Percentiles rank a stretch among this genome's conserved stretches.
Evolutionary conservation across 352 stramenopile genomes (phyloP).

Genomic region (Sclerospora graminicola): DNA sequence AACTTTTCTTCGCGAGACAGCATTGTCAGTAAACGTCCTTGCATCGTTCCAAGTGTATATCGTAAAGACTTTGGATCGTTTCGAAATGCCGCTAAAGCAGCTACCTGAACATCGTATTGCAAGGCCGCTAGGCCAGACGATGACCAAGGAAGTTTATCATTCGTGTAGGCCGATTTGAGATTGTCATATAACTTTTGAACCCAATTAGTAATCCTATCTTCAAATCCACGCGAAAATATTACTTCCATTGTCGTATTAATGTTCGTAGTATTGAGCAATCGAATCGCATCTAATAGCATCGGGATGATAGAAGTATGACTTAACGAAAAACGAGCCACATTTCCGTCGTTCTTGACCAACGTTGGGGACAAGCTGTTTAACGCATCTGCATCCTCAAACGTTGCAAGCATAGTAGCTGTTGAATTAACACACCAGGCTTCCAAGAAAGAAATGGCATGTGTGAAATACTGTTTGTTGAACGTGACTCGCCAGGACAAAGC

Average conservation of each 20-base stretch:
- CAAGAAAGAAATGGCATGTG: constrained; percentile 19
- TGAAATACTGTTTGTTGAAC: constrained; percentile 21
- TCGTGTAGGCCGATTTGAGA: constrained; percentile 14
- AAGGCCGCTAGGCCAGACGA: constrained; percentile 23
- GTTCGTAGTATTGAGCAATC: constrained; percentile 18
- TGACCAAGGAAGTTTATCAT: constrained; percentile 18
- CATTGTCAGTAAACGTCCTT: constrained; percentile 35
- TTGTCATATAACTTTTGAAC: constrained; percentile 13
- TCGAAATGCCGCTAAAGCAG: constrained; percentile 31
- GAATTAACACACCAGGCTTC: constrained; percentile 26
- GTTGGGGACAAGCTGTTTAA: constrained; percentile 17
- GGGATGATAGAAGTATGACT: constrained; percentile 23
- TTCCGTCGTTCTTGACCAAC: constrained; percentile 9
- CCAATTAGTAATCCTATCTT: constrained; percentile 16
- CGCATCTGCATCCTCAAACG: constrained; percentile 21
- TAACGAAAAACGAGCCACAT: constrained; percentile 5
- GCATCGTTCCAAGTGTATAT: constrained; percentile 34
- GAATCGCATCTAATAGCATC: constrained; percentile 29
- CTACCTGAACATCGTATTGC: constrained; percentile 39
- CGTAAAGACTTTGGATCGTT: constrained; percentile 25
- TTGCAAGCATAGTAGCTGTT: constrained; percentile 17
- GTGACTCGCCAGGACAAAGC: constrained; percentile 27
- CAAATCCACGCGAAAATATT: constrained; percentile 1
- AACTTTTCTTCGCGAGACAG: constrained; percentile 25
- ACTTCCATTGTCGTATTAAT: background rate